Conservation (phyloP, 257 asterid species). For the Solanum ossicruentum region DNA sequence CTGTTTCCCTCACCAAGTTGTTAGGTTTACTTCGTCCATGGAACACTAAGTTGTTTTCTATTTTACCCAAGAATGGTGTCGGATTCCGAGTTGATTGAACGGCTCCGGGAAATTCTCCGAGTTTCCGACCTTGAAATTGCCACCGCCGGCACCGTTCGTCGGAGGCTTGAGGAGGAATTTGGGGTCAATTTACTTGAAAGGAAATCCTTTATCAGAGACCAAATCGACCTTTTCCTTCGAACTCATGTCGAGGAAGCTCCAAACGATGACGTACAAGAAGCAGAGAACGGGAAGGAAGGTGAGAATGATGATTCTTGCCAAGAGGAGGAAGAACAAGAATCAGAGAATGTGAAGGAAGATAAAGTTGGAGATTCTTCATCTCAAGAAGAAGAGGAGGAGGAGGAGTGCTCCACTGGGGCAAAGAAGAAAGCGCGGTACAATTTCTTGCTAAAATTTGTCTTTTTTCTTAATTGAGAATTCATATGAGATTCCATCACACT, state of each 20-base stretch:
- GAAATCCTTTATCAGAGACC: conserved; percentile 21
- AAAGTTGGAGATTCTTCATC: background rate
- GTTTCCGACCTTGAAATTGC: conserved; percentile 26
- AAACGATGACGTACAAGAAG: background rate
- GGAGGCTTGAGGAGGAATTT: conserved; percentile 31
- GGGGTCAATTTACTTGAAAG: conserved; percentile 20
- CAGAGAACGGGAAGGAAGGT: background rate
- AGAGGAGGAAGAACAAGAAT: background rate
- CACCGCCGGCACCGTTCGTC: conserved; percentile 25
- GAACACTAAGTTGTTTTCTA: background rate
- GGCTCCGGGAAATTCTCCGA: conserved; percentile 22
- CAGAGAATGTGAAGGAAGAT: background rate
- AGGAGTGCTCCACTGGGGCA: conserved; percentile 1
- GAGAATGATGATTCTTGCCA: background rate
- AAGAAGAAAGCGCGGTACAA: conserved; percentile 8
- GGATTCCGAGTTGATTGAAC: conserved; percentile 22
- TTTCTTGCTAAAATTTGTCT: background rate
- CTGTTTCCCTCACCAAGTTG: background rate
- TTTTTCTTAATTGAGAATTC: no score
- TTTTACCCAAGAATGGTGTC: conserved; percentile 13
- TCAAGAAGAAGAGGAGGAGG: conserved; percentile 3
- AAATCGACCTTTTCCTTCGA: conserved; percentile 19
- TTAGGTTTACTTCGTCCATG: background rate
- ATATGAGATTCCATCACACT: no score
- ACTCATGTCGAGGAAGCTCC: background rate